A percentile compares a stretch with the other conserved stretches of the same genome.
phyloP scores from a whole-genome alignment of 116 monocot species.

The Papilionanthe hybrid region DNA sequence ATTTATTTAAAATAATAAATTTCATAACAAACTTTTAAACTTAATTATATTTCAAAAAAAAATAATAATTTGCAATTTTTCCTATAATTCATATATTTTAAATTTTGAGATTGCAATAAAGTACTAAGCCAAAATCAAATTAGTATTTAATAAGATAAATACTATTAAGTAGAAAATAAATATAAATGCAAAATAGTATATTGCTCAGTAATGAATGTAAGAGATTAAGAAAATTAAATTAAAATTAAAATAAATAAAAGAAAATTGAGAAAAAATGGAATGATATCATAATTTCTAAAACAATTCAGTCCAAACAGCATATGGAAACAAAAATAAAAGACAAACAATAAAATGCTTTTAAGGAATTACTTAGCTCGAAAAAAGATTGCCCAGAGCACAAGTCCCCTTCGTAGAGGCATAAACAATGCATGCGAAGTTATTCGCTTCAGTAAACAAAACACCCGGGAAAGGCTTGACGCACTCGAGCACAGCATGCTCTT shows the following conservation, averaged over 20 bases:
- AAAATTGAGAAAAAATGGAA: neutral
- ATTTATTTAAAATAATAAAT: no score
- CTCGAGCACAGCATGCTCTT: neutral
- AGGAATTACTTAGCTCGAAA: neutral
- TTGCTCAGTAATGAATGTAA: no score
- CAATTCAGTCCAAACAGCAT: neutral
- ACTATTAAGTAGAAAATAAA: no score
- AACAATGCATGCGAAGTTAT: neutral
- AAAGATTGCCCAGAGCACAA: neutral
- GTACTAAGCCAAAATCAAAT: no score
- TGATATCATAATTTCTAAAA: neutral
- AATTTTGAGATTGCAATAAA: no score
- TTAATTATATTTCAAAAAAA: no score
- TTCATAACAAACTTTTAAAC: no score
- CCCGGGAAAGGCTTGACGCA: neutral
- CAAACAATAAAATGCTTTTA: neutral
- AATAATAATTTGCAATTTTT: no score
- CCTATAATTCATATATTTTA: no score
- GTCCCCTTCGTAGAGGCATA: neutral
- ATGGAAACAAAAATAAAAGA: neutral
- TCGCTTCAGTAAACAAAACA: neutral
- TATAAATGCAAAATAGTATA: no score
- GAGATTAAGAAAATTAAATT: no score
- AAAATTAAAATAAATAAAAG: neutral
- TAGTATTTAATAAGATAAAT: no score